Evolutionary conservation across 2,329 filamentous ascomycete species (phyloP).

Genomic region (Neophaeococcomyces mojaviensis): DNA sequence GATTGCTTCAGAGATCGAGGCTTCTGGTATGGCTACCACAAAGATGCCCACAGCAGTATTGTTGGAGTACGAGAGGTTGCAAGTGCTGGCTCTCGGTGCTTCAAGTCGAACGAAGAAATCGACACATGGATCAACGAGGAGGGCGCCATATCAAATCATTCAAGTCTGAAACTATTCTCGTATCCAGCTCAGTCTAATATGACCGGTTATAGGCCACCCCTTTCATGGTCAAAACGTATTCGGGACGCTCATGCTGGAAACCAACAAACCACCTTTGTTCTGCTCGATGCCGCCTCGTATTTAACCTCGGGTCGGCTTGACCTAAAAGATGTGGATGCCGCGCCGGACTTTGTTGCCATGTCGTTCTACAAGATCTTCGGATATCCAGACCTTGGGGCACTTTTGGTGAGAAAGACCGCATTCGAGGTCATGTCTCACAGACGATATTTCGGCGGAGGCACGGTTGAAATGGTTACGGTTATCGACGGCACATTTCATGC

Average conservation of each 20-base stretch:
- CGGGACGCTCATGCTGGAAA: conserved; percentile 14
- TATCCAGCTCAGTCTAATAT: conserved; percentile 66
- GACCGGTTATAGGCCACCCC: conserved; percentile 55
- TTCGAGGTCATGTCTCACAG: conserved; percentile 56
- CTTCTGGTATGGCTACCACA: conserved; percentile 76
- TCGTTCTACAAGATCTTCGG: conserved; percentile 63
- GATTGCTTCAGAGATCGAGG: conserved; percentile 67
- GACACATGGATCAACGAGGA: conserved; percentile 51
- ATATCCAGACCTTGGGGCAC: conserved; percentile 55
- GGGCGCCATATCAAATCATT: conserved; percentile 16
- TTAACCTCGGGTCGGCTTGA: conserved; percentile 55
- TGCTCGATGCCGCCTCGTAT: conserved; percentile 57
- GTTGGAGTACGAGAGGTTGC: conserved; percentile 73
- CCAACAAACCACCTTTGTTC: conserved; percentile 35
- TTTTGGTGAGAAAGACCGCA: conserved; percentile 51
- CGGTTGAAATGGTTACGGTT: conserved; percentile 71
- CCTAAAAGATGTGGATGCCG: conserved; percentile 43
- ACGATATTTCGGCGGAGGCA: conserved; percentile 63
- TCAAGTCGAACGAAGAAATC: conserved; percentile 56
- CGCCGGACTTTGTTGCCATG: conserved; percentile 56
- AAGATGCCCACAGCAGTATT: conserved; percentile 76
- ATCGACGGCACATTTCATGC: conserved; percentile 74
- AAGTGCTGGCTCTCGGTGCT: conserved; percentile 51
- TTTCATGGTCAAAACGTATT: conserved; percentile 37
- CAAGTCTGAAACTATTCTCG: conserved; percentile 45